phyloP scores from a whole-genome alignment of 1,284 basidiomycete genomes.

The Cryptococcus sp. region DNA sequence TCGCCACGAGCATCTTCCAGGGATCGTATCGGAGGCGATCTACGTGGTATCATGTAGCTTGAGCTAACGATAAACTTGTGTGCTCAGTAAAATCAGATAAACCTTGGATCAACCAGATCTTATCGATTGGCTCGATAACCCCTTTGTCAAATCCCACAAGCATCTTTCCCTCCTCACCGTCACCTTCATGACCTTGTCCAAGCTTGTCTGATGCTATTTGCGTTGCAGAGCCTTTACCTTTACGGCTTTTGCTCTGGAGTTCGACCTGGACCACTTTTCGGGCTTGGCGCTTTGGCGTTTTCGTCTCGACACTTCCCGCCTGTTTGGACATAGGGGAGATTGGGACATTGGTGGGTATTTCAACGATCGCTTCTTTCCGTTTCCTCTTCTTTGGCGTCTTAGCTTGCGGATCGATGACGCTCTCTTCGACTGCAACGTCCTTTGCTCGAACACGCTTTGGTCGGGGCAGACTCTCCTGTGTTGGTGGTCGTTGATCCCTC shows the following conservation, averaged over 20 bases:
- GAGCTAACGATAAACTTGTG: not conserved
- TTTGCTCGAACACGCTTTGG: not conserved
- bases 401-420: not conserved
- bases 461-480: conserved; percentile 9
- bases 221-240: not conserved
- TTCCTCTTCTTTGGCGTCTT: not conserved
- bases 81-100: not conserved
- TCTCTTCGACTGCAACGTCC: not conserved
- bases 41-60: not conserved
- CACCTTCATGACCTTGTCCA: not conserved
- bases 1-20: conserved; percentile 35
- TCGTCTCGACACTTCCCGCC: no score
- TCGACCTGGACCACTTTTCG: not conserved
- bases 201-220: not conserved
- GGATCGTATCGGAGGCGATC: conserved; percentile 32
- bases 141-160: conserved; percentile 16
- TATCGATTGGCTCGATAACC: conserved; percentile 17
- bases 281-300: no score
- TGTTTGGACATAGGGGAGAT: not conserved
- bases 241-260: not conserved
- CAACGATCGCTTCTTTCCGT: conserved; percentile 6
- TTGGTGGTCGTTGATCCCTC: not conserved
- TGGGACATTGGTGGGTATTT: conserved; percentile 2
- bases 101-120: conserved; percentile 35
- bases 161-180: conserved; percentile 2